Evolutionary conservation across 768 basidiomycete genomes (phyloP).

Genomic region (Nevesoporus exiguus): DNA sequence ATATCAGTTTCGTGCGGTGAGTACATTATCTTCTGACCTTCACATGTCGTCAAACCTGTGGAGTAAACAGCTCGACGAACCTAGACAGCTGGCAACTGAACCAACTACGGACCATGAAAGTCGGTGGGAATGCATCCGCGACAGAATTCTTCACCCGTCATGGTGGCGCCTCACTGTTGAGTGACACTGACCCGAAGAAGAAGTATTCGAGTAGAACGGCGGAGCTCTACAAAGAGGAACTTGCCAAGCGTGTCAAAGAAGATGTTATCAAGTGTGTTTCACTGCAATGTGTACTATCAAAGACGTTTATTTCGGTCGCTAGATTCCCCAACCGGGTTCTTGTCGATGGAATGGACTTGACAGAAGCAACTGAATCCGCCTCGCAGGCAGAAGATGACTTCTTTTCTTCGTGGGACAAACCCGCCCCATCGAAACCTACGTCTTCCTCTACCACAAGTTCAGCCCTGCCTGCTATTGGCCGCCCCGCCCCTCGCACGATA

Average conservation of each 20-base stretch:
- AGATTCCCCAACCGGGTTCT: slow-evolving; percentile 77
- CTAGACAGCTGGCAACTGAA: slow-evolving; percentile 90
- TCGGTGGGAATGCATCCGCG: slow-evolving; percentile 86
- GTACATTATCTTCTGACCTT: slow-evolving; percentile 21
- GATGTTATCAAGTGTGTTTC: slow-evolving; percentile 61
- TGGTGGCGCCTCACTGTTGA: slow-evolving; percentile 68
- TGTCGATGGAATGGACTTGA: slow-evolving; percentile 74
- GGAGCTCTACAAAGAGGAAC: slow-evolving; percentile 89
- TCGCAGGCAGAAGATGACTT: slow-evolving; percentile 81
- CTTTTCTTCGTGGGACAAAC: slow-evolving; percentile 96
- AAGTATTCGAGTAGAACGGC: slow-evolving; percentile 85
- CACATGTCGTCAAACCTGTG: slow-evolving; percentile 12
- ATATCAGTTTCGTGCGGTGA: slow-evolving; percentile 94
- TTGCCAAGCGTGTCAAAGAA: slow-evolving; percentile 73
- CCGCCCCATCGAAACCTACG: slow-evolving; percentile 50
- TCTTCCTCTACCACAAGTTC: slow-evolving; percentile 49
- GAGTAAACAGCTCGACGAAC: slow-evolving; percentile 77
- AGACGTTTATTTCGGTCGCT: slow-evolving; percentile 2
- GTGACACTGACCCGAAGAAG: slow-evolving; percentile 76
- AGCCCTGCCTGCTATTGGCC: slow-evolving; percentile 59
- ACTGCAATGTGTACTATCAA: not conserved
- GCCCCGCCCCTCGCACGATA: slow-evolving; percentile 55
- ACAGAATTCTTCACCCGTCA: slow-evolving; percentile 89
- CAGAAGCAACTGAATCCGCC: slow-evolving; percentile 37
- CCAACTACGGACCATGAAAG: slow-evolving; percentile 95